Base-by-base conservation (phyloP, 805 yeast genomes). In the Starmerella bacillaris region DNA sequence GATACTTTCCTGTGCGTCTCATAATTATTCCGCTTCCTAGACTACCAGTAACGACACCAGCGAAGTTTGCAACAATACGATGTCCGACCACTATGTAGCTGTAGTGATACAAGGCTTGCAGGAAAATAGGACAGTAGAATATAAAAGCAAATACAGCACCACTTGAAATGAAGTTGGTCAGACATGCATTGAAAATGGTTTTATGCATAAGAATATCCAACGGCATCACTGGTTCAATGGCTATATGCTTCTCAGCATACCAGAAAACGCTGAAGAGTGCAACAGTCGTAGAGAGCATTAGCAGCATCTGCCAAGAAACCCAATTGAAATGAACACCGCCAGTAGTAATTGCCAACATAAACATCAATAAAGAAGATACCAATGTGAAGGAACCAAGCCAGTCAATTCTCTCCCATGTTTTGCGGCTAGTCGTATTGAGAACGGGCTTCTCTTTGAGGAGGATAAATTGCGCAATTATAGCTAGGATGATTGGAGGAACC, bases 41-140 rank as follows among this genome's bases (percentile, higher is more conserved):
- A 0, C 89, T 75, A 2, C 86, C 84, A 16, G 57, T 34, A 0
- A 83, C 68, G 7, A 74, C 72, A 11, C 77, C 79, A 29, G 76
- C 47, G 47, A 78, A 78, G 48, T 76, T 75, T 15, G 54, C 58
- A 11, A 54, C 41, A 18, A 60, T 43, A 73, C 58, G 50, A 76
- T 67, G 15, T 68, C 53, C 46, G 75, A 78, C 52, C 70, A 78
- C 86, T 82, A 76, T 2, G 86, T 78, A 5, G 80, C 73, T 42
- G 64, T 66, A 49, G 40, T 41, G 37, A 36, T 76, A 65, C 42
- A 78, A 77, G 36, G 83, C 86, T 24, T 67, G 33, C 37, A 82
- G 58, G 1, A 92, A 74, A 15, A 80, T 63, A 1, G 94, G 94
- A 3, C 73, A 63, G 53, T 73, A 79, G 56, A 64, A 80, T 37